Evolutionary conservation across 805 yeast genomes (phyloP), one percentile per base, ranked within the genome.

Genomic region (Cyberlindnera japonica): DNA sequence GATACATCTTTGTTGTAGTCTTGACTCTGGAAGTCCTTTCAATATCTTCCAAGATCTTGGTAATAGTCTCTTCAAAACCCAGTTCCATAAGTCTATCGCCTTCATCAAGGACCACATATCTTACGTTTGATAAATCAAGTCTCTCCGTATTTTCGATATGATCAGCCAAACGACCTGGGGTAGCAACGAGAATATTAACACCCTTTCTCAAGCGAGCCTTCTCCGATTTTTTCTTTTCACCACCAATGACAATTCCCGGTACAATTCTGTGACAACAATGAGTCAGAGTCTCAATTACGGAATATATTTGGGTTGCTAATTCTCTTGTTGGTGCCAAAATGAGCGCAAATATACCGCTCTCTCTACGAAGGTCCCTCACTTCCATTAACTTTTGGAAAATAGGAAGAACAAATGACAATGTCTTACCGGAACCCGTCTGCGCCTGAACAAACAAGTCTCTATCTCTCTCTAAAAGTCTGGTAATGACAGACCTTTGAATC

Each of bases 361-460:
- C 72, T 51, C 98, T 74, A 32, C 55, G 62, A 4, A 71, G 58
- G 25, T 60, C 65, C 26, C 66, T 57, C 53, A 77, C 77, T 21
- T 69, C 63, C 77, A 88, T 76, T 31, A 93, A 68, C 44, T 78
- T 74, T 48, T 85, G 79, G 47, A 91, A 62, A 16, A 95, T 81
- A 1, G 99, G 99, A 27, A 95, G 65, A 3, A 83, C 67, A 59
- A 85, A 95, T 0, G 98, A 81, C 41, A 93, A 64, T 0, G 99
- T 93, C 62, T 93, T 93, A 62, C 99, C 99, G 0, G 98, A 90
- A 38, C 99, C 99, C 0, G 99, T 93, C 63, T 95, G 97, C 0
- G 99, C 96, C 57, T 89, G 95, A 34, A 93, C 84, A 50, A 93
- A 84, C 41, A 89, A 65, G 62, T 93, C 99, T 31, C 71, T 50